A percentile compares a stretch with the other conserved stretches of the same genome.
These are phyloP conservation scores for Phytophthora tentaculata DNA, from an alignment of 352 stramenopile genomes.

Conservation along the genomic window DNA sequence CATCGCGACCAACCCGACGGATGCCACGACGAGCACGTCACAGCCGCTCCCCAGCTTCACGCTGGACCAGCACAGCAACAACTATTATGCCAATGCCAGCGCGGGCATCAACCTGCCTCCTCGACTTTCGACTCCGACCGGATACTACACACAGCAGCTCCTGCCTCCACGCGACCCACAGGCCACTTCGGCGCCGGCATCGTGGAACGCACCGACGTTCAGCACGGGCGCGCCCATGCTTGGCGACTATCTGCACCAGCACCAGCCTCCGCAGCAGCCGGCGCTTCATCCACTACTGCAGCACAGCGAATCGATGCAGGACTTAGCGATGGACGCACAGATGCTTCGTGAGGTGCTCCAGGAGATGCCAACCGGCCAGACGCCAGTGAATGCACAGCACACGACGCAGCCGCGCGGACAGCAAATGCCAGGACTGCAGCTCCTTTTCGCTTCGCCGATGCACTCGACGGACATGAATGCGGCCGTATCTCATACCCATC, in stretches of 20 bases:
- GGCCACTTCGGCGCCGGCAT: slow-evolving; percentile 8
- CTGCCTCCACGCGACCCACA: slow-evolving; percentile 22
- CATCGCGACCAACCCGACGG: slow-evolving; percentile 26
- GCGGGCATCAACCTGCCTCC: slow-evolving; percentile 10
- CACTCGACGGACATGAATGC: slow-evolving; percentile 32
- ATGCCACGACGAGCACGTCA: slow-evolving; percentile 24
- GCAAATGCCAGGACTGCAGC: slow-evolving; percentile 41
- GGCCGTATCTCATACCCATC: not conserved
- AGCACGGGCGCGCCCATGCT: slow-evolving; percentile 10
- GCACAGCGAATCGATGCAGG: slow-evolving; percentile 34
- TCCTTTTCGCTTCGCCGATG: slow-evolving; percentile 44
- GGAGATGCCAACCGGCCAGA: slow-evolving; percentile 36
- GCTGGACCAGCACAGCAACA: slow-evolving; percentile 30
- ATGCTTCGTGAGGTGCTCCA: slow-evolving; percentile 53
- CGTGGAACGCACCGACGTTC: slow-evolving; percentile 29
- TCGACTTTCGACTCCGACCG: slow-evolving; percentile 24
- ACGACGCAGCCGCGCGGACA: slow-evolving; percentile 21
- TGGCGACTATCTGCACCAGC: slow-evolving; percentile 24
- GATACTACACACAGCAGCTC: slow-evolving; percentile 37
- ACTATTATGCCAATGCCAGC: slow-evolving; percentile 24
- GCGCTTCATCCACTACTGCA: slow-evolving; percentile 39
- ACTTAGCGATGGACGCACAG: slow-evolving; percentile 46
- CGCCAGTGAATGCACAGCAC: slow-evolving; percentile 24
- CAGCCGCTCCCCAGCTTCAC: slow-evolving; percentile 38
- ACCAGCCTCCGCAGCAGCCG: slow-evolving; percentile 21